phyloP scores from a whole-genome alignment of 768 basidiomycete genomes.

The Rhodotorula babjevae region DNA sequence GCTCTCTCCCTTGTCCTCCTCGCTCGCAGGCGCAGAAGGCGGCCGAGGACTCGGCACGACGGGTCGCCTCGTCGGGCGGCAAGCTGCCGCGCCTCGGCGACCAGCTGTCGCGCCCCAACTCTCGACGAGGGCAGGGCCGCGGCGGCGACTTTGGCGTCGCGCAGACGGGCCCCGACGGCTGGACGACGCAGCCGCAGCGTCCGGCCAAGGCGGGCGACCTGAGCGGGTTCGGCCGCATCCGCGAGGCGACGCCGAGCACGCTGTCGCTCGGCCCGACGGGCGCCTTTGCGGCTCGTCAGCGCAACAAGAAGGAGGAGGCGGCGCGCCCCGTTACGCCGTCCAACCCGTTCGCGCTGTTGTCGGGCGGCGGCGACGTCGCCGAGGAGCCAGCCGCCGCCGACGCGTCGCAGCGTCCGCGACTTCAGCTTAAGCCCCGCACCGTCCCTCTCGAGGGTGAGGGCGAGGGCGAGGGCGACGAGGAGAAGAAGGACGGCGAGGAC shows the following conservation, averaged over 20 bases:
- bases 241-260: conserved; percentile 52
- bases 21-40: conserved; percentile 68
- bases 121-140: conserved; percentile 71
- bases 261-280: conserved; percentile 79
- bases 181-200: conserved; percentile 62
- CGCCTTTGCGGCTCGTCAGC: conserved; percentile 64
- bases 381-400: conserved; percentile 15
- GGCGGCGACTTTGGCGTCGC: conserved; percentile 52
- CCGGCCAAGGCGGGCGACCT: conserved; percentile 78
- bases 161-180: conserved; percentile 73
- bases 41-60: conserved; percentile 56
- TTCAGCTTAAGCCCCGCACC: conserved; percentile 74
- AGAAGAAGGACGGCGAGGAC: conserved; percentile 54
- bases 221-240: conserved; percentile 82
- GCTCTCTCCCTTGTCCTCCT: not conserved
- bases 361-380: conserved; percentile 51
- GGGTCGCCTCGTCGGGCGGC: conserved; percentile 56
- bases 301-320: conserved; percentile 57
- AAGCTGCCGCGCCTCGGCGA: conserved; percentile 39
- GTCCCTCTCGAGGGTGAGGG: conserved; percentile 54
- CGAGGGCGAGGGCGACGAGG: conserved; percentile 49
- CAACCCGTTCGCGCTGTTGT: conserved; percentile 53
- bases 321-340: conserved; percentile 54
- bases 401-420: conserved; percentile 59
- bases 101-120: conserved; percentile 75